These are phyloP conservation scores for Colletotrichum sp. DNA, from an alignment of 2,329 filamentous ascomycete species.

Conservation along the genomic window DNA sequence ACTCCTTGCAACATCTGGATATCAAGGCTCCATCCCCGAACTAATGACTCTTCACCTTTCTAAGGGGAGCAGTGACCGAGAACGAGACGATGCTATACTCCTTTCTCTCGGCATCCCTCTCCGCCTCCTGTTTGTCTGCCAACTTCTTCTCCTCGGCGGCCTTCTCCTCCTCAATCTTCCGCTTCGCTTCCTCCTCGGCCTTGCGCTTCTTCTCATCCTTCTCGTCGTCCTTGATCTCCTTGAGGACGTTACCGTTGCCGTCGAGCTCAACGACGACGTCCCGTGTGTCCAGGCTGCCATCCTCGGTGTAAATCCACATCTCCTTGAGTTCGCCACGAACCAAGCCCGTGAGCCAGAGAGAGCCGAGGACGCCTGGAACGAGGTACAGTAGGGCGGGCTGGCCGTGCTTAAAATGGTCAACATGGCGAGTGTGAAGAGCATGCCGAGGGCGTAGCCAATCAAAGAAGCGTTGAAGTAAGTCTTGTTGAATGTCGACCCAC, in stretches of 20 bases:
- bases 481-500: slow-evolving; percentile 71
- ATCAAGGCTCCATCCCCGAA: too few relatives aligned
- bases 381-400: slow-evolving; percentile 93
- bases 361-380: slow-evolving; percentile 81
- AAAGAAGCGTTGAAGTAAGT: slow-evolving; percentile 84
- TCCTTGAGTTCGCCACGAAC: slow-evolving; percentile 72
- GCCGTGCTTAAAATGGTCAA: slow-evolving; percentile 81
- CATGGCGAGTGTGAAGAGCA: slow-evolving; percentile 77
- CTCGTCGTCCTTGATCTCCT: slow-evolving; percentile 41
- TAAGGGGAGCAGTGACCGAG: slow-evolving; percentile 13
- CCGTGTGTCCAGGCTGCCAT: slow-evolving; percentile 59
- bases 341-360: slow-evolving; percentile 77
- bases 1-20: too few relatives aligned
- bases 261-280: slow-evolving; percentile 63
- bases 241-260: slow-evolving; percentile 49
- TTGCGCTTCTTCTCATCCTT: slow-evolving; percentile 42
- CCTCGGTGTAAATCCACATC: slow-evolving; percentile 86
- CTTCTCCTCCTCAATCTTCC: background rate
- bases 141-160: slow-evolving; percentile 6
- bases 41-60: background rate
- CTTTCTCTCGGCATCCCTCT: slow-evolving; percentile 18
- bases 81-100: slow-evolving; percentile 14
- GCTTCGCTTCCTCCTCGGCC: slow-evolving; percentile 29
- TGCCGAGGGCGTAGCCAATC: slow-evolving; percentile 77
- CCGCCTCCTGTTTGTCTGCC: background rate